phyloP scores from a whole-genome alignment of 2,329 filamentous ascomycete genomes.

The Emydomyces testavorans region DNA sequence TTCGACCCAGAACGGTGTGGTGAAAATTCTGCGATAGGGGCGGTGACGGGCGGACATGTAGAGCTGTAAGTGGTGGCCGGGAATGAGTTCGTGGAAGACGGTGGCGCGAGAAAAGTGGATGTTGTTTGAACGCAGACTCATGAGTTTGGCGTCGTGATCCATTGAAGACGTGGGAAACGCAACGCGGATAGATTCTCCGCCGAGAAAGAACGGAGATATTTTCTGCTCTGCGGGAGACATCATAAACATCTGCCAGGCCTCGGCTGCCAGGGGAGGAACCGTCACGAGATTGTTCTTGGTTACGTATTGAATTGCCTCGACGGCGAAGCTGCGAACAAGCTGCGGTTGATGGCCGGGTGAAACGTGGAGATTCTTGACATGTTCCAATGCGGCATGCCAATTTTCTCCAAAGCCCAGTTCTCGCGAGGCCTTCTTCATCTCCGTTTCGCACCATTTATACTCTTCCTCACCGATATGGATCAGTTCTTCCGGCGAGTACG shows the following conservation, averaged over 20 bases:
- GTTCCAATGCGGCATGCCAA: conserved; percentile 45
- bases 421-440: conserved; percentile 43
- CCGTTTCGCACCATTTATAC: conserved; percentile 45
- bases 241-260: conserved; percentile 47
- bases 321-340: conserved; percentile 42
- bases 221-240: conserved; percentile 44
- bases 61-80: conserved; percentile 46
- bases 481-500: conserved; percentile 48
- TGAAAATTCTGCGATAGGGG: conserved; percentile 43
- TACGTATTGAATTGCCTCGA: conserved; percentile 45
- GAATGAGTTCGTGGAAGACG: conserved; percentile 52
- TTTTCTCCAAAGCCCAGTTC: conserved; percentile 40
- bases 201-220: conserved; percentile 49
- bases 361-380: conserved; percentile 46
- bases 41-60: conserved; percentile 39
- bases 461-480: conserved; percentile 42
- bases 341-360: conserved; percentile 44
- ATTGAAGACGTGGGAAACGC: conserved; percentile 38
- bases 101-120: conserved; percentile 47
- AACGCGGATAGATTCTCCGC: conserved; percentile 44
- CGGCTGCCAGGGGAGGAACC: conserved; percentile 43
- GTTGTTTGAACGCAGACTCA: conserved; percentile 51
- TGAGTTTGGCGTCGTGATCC: conserved; percentile 44
- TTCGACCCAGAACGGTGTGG: conserved; percentile 49
- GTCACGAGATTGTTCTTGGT: conserved; percentile 45